phyloP scores from a whole-genome alignment of 2,329 filamentous ascomycete species.

The Pseudogymnoascus sp. region DNA sequence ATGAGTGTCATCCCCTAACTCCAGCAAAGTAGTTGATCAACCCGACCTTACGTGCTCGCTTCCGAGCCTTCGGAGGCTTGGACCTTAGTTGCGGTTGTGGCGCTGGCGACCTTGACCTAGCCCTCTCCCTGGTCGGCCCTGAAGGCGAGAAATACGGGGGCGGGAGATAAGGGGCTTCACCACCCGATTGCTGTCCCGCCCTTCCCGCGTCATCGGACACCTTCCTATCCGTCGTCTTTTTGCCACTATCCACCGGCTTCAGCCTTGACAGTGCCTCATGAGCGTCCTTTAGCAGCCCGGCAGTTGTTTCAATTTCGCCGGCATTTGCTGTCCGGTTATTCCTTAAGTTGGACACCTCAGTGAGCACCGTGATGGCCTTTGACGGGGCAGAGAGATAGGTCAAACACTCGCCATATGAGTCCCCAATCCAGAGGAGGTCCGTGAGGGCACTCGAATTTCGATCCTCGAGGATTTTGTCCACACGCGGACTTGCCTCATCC shows the following conservation, averaged over 20 bases:
- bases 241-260: background rate
- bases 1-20: background rate
- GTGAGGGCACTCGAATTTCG: background rate
- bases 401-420: background rate
- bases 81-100: background rate
- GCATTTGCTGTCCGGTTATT: background rate
- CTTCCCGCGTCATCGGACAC: background rate
- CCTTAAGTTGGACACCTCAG: background rate
- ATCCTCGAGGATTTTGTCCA: background rate
- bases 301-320: background rate
- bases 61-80: background rate
- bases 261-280: background rate
- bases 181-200: background rate
- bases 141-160: background rate
- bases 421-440: background rate
- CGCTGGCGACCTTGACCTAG: background rate
- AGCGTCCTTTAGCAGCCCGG: background rate
- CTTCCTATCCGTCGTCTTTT: background rate
- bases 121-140: background rate
- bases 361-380: background rate
- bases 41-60: background rate
- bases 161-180: background rate
- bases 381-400: background rate
- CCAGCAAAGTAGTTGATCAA: background rate
- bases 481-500: background rate